Evolutionary conservation across 2,329 filamentous ascomycete species (phyloP).

Genomic region (Sordariomycetes sp.): DNA sequence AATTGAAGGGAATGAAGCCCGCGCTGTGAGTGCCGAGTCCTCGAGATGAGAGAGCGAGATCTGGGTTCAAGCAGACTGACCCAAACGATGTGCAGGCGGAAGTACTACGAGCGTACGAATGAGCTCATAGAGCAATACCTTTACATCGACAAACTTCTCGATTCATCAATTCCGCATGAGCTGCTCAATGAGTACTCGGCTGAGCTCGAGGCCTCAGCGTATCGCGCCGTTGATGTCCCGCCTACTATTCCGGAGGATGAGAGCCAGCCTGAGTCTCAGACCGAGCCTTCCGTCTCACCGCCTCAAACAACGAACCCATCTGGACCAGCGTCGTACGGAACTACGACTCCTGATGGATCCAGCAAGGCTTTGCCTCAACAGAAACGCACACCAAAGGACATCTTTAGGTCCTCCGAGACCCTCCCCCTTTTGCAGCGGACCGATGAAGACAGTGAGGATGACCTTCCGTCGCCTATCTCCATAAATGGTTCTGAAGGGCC

Average conservation of each 20-base stretch:
- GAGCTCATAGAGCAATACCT: constrained; percentile 83
- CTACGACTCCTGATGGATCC: constrained; percentile 9
- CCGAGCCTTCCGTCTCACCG: constrained; percentile 5
- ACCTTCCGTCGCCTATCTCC: constrained; percentile 23
- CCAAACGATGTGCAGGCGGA: constrained; percentile 36
- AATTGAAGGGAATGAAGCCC: constrained; percentile 64
- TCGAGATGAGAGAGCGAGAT: no score
- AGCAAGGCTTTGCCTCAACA: constrained; percentile 36
- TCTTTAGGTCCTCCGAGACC: constrained; percentile 69
- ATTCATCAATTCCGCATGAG: constrained; percentile 86
- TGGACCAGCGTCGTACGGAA: constrained; percentile 16
- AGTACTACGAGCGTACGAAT: constrained; percentile 88
- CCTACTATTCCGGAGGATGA: constrained; percentile 66
- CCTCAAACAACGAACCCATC: not conserved
- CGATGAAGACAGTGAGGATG: constrained; percentile 32
- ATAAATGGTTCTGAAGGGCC: no score
- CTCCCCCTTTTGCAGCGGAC: constrained; percentile 50
- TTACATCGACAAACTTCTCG: constrained; percentile 84
- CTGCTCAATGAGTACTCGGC: constrained; percentile 80
- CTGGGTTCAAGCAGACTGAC: not conserved
- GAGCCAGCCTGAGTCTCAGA: constrained; percentile 14
- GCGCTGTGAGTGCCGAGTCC: no score
- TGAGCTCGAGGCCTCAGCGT: constrained; percentile 45
- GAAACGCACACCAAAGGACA: constrained; percentile 74
- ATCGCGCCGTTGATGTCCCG: constrained; percentile 52